Percentiles rank a stretch among this genome's conserved stretches.
phyloP scores from a whole-genome alignment of 345 rosid species.

The Lagerstroemia speciosa region DNA sequence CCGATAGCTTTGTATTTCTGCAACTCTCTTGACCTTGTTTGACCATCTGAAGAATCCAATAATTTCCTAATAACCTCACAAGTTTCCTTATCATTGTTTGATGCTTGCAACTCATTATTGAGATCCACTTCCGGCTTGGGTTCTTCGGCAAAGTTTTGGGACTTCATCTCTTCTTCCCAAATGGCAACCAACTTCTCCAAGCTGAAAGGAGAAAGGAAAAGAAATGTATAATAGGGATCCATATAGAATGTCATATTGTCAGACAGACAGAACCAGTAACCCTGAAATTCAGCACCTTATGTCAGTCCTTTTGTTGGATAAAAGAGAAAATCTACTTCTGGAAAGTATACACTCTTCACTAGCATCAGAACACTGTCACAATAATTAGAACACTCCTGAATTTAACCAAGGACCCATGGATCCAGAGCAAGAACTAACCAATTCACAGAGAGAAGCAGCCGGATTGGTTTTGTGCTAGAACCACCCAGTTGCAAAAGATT shows the following conservation, averaged over 20 bases:
- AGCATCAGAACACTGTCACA: neutral
- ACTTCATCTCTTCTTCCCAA: constrained; percentile 49
- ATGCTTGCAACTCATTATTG: constrained; percentile 30
- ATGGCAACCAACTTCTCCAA: constrained; percentile 57
- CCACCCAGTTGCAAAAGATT: neutral
- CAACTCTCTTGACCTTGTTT: constrained; percentile 41
- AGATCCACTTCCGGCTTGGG: constrained; percentile 25
- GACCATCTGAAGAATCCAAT: constrained; percentile 49
- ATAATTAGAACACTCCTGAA: neutral
- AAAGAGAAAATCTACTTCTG: neutral
- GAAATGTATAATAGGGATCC: neutral
- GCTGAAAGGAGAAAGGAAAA: constrained; percentile 31
- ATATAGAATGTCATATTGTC: neutral
- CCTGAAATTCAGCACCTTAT: neutral
- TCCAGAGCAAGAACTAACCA: neutral
- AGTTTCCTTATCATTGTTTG: constrained; percentile 39
- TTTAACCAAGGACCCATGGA: neutral
- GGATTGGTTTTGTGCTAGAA: neutral
- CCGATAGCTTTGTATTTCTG: constrained; percentile 49
- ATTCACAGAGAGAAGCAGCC: neutral
- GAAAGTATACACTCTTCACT: neutral
- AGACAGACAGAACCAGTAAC: neutral
- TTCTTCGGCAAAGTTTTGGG: constrained; percentile 22
- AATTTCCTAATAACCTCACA: constrained; percentile 39
- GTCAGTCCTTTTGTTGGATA: neutral